Percentiles rank a stretch among this genome's conserved stretches.
Evolutionary conservation across 2,329 filamentous ascomycete genomes (phyloP).

Genomic region (Aspergillus calidoustus): DNA sequence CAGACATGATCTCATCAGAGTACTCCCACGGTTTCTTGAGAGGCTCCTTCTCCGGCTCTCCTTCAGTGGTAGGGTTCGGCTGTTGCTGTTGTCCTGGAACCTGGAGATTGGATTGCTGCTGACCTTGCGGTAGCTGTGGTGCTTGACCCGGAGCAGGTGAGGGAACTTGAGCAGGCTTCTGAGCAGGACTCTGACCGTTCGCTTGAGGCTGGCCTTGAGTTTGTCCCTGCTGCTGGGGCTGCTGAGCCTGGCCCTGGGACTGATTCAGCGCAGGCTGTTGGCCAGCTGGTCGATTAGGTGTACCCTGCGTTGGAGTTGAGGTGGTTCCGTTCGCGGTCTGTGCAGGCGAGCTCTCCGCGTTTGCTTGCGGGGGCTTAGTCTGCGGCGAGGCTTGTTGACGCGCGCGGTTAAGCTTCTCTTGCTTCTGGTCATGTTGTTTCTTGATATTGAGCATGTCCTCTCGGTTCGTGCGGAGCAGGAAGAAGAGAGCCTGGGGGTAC

Average conservation of each 20-base stretch:
- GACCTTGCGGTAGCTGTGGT: conserved; percentile 30
- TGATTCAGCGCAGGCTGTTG: conserved; percentile 33
- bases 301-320: conserved; percentile 32
- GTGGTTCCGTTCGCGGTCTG: conserved; percentile 53
- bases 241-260: conserved; percentile 20
- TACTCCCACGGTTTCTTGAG: conserved; percentile 91
- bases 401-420: conserved; percentile 62
- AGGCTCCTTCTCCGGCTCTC: conserved; percentile 47
- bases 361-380: conserved; percentile 46
- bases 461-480: conserved; percentile 87
- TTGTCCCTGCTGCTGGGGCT: conserved; percentile 24
- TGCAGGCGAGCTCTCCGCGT: conserved; percentile 48
- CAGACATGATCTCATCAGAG: conserved; percentile 92
- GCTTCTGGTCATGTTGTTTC: conserved; percentile 75
- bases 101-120: conserved; percentile 34
- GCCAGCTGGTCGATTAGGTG: conserved; percentile 28
- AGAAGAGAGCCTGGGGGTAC: conserved; percentile 95
- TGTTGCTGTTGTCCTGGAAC: conserved; percentile 35
- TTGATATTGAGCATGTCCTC: conserved; percentile 94
- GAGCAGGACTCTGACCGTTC: conserved; percentile 21
- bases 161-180: conserved; percentile 18
- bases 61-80: conserved; percentile 28
- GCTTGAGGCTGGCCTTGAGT: conserved; percentile 19
- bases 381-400: conserved; percentile 60
- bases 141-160: conserved; percentile 16